Evolutionary conservation across 176 grass and related monocot species (phyloP).

Genomic region (Saccharum officinarum): DNA sequence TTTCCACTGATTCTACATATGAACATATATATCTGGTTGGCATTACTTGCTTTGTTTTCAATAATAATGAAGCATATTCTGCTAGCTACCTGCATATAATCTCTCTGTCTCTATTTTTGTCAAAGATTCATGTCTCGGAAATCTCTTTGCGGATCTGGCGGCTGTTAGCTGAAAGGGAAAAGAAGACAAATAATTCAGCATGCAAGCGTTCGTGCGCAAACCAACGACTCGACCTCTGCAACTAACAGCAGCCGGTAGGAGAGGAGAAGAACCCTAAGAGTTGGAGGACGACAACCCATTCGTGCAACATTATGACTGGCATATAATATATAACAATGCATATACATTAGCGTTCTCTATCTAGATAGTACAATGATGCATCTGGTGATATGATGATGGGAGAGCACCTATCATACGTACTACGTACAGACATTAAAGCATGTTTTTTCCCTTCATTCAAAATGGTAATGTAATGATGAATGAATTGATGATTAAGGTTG

Average conservation of each 20-base stretch:
- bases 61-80: background rate
- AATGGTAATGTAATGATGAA: background rate
- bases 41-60: background rate
- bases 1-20: background rate
- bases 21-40: too few species aligned
- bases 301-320: slow-evolving; percentile 22
- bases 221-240: background rate
- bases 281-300: slow-evolving; percentile 36
- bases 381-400: background rate
- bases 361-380: background rate
- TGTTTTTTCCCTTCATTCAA: background rate
- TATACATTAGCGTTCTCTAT: background rate
- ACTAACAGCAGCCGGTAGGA: background rate
- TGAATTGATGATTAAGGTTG: background rate
- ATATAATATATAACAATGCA: background rate
- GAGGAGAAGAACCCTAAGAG: background rate
- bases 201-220: slow-evolving; percentile 37
- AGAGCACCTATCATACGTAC: background rate
- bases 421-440: background rate
- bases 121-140: background rate
- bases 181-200: background rate
- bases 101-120: background rate
- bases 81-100: background rate
- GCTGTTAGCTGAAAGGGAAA: background rate
- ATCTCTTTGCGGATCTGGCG: background rate